Percentiles rank a stretch among this genome's conserved stretches.
Conservation (phyloP, 225 moss, liverwort and hornwort species). For the Physcomitrellopsis africana region DNA sequence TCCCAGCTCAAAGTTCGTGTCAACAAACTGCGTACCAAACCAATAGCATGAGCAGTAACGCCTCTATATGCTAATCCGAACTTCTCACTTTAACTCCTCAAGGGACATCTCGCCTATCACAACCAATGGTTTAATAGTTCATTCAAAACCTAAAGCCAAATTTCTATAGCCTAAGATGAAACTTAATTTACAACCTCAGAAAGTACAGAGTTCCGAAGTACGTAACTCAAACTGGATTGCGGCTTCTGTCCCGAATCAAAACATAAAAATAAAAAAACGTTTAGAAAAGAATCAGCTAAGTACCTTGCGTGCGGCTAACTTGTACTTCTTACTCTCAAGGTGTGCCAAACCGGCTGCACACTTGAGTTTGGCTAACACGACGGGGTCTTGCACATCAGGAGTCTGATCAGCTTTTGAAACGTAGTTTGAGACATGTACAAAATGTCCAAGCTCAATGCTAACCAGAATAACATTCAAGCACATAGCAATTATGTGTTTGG, state of each 20-base stretch:
- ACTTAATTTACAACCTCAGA: background rate
- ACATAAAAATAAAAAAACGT: background rate
- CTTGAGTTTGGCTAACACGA: constrained; percentile 93
- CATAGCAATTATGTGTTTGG: constrained; percentile 96
- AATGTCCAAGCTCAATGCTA: constrained; percentile 97
- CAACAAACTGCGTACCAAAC: constrained; percentile 86
- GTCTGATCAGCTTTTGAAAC: constrained; percentile 98
- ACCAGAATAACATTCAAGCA: constrained; percentile 98
- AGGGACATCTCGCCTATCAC: constrained; percentile 9
- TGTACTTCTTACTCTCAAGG: constrained; percentile 98
- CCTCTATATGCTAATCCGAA: background rate
- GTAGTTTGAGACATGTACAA: constrained; percentile 95
- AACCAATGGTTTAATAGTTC: constrained; percentile 23
- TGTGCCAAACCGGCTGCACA: constrained; percentile 98
- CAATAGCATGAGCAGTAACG: constrained; percentile 40
- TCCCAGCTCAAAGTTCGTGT: constrained; percentile 91
- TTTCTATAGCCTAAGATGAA: constrained; percentile 20
- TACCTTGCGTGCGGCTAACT: constrained; percentile 97
- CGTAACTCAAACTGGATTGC: constrained; percentile 3
- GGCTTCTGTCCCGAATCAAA: background rate
- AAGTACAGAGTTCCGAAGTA: constrained; percentile 7
- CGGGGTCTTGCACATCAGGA: constrained; percentile 90
- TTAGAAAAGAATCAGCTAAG: background rate
- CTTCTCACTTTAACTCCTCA: no score
- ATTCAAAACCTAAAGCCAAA: constrained; percentile 27